Evolutionary conservation across 345 rosid species (phyloP).

Genomic region (Orychophragmus violaceus): DNA sequence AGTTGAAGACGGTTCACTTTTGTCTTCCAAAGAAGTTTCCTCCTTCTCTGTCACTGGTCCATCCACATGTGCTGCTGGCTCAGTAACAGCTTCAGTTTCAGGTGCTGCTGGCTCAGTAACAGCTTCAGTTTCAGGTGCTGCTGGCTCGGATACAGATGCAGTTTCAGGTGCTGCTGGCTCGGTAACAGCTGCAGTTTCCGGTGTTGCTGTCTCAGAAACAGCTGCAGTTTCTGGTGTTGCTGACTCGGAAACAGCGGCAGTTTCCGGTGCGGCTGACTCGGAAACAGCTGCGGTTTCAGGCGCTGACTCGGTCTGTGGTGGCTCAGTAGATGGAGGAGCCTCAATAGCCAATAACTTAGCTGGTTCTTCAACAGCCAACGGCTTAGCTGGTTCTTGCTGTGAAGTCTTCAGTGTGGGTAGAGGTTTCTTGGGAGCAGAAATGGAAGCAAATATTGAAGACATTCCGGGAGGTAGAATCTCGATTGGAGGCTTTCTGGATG

Average conservation of each 20-base stretch:
- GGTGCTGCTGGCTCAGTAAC: conserved; percentile 14
- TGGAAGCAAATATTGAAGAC: conserved; percentile 75
- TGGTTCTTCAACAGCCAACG: conserved; percentile 34
- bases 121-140: conserved; percentile 20
- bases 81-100: conserved; percentile 18
- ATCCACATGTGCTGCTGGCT: conserved; percentile 23
- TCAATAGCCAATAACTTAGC: conserved; percentile 38
- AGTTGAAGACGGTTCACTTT: conserved; percentile 27
- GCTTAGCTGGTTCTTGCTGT: conserved; percentile 57
- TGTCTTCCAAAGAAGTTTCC: conserved; percentile 37
- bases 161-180: conserved; percentile 21
- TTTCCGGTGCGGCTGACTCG: conserved; percentile 21
- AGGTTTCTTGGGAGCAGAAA: conserved; percentile 67
- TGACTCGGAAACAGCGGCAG: conserved; percentile 21
- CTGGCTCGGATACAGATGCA: conserved; percentile 10
- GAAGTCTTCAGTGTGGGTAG: conserved; percentile 35
- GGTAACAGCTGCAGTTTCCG: conserved; percentile 12
- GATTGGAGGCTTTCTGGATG: conserved; percentile 74
- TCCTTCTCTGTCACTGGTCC: conserved; percentile 30
- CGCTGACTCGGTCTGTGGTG: conserved; percentile 28
- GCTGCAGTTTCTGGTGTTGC: conserved; percentile 21
- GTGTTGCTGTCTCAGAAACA: conserved; percentile 12
- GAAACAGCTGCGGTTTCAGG: conserved; percentile 21
- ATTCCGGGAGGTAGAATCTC: conserved; percentile 94
- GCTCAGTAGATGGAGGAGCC: conserved; percentile 42